phyloP scores from a whole-genome alignment of 2,329 filamentous ascomycete species.

The Xylaria sp. region DNA sequence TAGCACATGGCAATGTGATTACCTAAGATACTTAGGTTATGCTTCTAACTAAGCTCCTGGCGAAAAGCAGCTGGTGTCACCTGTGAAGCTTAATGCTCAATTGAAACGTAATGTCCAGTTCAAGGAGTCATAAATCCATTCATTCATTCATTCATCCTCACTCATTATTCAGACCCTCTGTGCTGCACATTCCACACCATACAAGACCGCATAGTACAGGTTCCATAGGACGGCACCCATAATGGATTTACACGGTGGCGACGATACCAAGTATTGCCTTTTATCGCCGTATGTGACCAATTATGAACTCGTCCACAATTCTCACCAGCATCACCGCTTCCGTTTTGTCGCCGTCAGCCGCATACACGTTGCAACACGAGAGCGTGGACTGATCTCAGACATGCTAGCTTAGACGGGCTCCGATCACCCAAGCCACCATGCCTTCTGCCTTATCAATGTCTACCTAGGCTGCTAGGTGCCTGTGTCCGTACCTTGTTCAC shows the following conservation, averaged over 20 bases:
- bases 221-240: background rate
- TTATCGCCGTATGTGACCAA: constrained; percentile 8
- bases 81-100: background rate
- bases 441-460: background rate
- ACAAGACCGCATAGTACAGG: background rate
- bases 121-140: background rate
- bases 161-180: background rate
- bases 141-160: background rate
- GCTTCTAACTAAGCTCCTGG: background rate
- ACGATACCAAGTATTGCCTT: constrained; percentile 10
- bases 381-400: constrained; percentile 6
- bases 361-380: constrained; percentile 20
- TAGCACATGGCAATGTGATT: background rate
- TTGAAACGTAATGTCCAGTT: background rate
- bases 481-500: constrained; percentile 15
- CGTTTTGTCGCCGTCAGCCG: constrained; percentile 15
- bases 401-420: constrained; percentile 19
- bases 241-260: background rate
- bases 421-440: constrained; percentile 11
- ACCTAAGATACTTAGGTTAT: background rate
- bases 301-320: background rate
- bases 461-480: background rate
- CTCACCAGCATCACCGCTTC: constrained; percentile 8
- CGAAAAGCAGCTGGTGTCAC: background rate
- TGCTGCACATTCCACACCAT: background rate